Evolutionary conservation across 805 yeast genomes (phyloP).

Genomic region (Sugiyamaella marilandica): DNA sequence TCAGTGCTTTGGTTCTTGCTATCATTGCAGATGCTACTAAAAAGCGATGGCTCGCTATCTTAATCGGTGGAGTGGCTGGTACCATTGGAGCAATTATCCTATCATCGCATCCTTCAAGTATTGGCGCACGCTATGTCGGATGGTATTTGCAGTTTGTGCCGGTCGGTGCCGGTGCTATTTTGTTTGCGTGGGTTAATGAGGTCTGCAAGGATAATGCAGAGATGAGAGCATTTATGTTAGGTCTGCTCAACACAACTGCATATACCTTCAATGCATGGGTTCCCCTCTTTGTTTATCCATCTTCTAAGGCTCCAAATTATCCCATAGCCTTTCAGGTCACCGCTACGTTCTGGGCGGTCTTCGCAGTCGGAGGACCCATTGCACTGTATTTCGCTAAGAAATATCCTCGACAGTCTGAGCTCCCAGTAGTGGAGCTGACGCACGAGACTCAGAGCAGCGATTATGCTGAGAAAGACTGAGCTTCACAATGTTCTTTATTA

Average conservation of each 20-base stretch:
- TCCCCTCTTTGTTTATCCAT: conserved; percentile 8
- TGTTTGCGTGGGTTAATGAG: conserved; percentile 14
- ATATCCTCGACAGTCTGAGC: not conserved
- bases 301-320: conserved; percentile 11
- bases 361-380: not conserved
- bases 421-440: not conserved
- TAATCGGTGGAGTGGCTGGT: conserved; percentile 4
- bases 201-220: conserved; percentile 4
- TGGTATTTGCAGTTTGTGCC: conserved; percentile 9
- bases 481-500: too few species aligned
- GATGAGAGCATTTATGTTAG: conserved; percentile 6
- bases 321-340: conserved; percentile 8
- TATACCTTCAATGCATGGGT: conserved; percentile 8
- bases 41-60: conserved; percentile 10
- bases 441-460: not conserved
- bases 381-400: not conserved
- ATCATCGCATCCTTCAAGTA: not conserved
- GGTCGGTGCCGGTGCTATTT: conserved; percentile 10
- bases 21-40: conserved; percentile 7
- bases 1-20: conserved; percentile 11
- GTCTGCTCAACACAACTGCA: conserved; percentile 5
- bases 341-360: conserved; percentile 6
- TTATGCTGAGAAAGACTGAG: not conserved
- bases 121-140: conserved; percentile 7
- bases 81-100: conserved; percentile 11